Evolutionary conservation across 495 filamentous ascomycete genomes (phyloP), one percentile per base, ranked within the genome.

Genomic region (Trichoderma erinaceum): DNA sequence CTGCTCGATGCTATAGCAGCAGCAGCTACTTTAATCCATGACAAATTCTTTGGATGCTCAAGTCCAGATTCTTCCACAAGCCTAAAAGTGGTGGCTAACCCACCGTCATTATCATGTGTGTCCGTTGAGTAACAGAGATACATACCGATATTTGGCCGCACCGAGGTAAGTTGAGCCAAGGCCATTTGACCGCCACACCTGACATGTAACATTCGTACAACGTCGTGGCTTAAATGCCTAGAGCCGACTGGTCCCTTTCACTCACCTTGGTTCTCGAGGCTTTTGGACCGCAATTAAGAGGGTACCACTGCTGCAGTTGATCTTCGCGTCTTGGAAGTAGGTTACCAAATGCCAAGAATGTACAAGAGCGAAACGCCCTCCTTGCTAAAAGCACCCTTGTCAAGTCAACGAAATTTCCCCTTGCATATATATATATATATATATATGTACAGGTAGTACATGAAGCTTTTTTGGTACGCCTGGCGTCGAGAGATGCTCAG

Each of bases 1-100:
- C 29, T 61, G 56, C 23, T 29, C 29, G 56, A 16, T 61, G 27
- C 56, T 32, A 61, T 32, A 61, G 56, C 56, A 61, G 56, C 23
- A 61, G 56, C 56, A 61, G 56, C 56, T 61, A 18, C 56, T 61
- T 38, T 61, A 61, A 61, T 61, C 56, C 56, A 61, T 32, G 56
- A 61, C 56, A 11, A 61, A 61, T 32, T 61, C 56, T 35, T 61
- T 25, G 56, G 56, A 61, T 61, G 27, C 6, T 61, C 23, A 61
- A 61, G 27, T 1, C 56, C 56, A 27, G 29, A 1, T 13, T 61
- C 23, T 12, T 27, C 21, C 10, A 29, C 25, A 15, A 15, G 2
- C 8, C 13, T n/a, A n/a, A 12, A 6, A 18, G 27, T 32, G 10
- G 25, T 61, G 16, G 3, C n/a, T 13, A 15, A 61, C 0, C 56